Evolutionary conservation across 768 basidiomycete species (phyloP).

Genomic region (Leccinum ochraceum): DNA sequence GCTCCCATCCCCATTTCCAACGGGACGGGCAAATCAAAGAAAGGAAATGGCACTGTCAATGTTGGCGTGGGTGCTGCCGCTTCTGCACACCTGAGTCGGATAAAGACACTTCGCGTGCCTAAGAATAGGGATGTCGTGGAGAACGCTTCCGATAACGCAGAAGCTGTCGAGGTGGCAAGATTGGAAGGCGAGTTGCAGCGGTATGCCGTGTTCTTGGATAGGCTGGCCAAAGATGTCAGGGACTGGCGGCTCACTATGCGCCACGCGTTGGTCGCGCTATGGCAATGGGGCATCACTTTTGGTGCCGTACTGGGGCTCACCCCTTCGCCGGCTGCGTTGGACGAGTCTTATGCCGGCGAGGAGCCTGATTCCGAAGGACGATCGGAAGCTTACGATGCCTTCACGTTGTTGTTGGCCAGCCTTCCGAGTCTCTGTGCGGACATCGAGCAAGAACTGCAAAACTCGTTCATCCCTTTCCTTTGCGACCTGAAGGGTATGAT

Average conservation of each 20-base stretch:
- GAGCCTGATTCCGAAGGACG: conserved; percentile 28
- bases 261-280: conserved; percentile 48
- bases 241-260: conserved; percentile 62
- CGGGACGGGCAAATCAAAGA: conserved; percentile 40
- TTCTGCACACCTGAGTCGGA: conserved; percentile 56
- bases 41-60: conserved; percentile 41
- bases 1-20: conserved; percentile 37
- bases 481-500: conserved; percentile 58
- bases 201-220: conserved; percentile 57
- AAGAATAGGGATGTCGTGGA: conserved; percentile 34
- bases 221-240: conserved; percentile 60
- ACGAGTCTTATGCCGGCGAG: conserved; percentile 7
- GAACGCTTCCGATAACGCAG: conserved; percentile 36
- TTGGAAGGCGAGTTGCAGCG: conserved; percentile 58
- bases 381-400: conserved; percentile 72
- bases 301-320: conserved; percentile 66
- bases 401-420: conserved; percentile 56
- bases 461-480: conserved; percentile 57
- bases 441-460: conserved; percentile 54
- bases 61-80: conserved; percentile 49
- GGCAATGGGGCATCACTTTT: conserved; percentile 66
- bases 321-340: conserved; percentile 33
- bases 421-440: conserved; percentile 54
- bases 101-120: conserved; percentile 50
- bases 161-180: conserved; percentile 51